Base-by-base conservation (phyloP, 352 stramenopile genomes). In the Phytopythium oedochilum region DNA sequence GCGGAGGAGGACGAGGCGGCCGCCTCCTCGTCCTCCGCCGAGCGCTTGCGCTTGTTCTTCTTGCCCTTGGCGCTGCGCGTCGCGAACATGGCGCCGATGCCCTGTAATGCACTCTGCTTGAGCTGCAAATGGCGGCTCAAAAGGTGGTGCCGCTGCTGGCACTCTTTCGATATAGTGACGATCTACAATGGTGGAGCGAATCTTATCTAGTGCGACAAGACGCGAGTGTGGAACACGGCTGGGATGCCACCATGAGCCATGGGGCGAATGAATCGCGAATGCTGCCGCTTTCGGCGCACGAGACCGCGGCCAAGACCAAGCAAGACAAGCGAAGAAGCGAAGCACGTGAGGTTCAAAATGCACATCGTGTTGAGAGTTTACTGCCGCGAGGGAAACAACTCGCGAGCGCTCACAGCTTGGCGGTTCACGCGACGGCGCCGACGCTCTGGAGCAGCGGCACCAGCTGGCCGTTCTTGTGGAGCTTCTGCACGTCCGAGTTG, bases 401-500 rank as follows among this genome's bases (percentile, higher is more conserved):
- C n/a, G n/a, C n/a, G n/a, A n/a, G n/a, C n/a, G 20, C 39, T 46
- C 40, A 73, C 20, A 64, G 43, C 59, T 60, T 66, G 31, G 53
- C 34, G 9, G 34, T 66, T 71, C 56, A 74, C 43, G 52, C 52
- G 36, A 88, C 40, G 20, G 73, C 78, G 49, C 71, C 63, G 52
- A 71, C 78, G 52, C 79, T 59, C 70, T 92, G 52, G 53, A 99
- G 77, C 64, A 98, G 74, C 49, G 89, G 60, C 68, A 90, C 63
- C 26, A 99, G 73, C 62, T 97, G 86, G 70, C 95, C 92, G 50
- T 60, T 75, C 55, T 83, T 81, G 59, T 91, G 78, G 44, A 97
- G 83, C 40, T 68, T 73, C 59, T 98, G 85, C 43, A 95, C 92
- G 64, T 98, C 92, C 73, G 97, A 96, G 73, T 98, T 97, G 60